Base-by-base conservation (phyloP, 2,329 filamentous ascomycete species). In the Raffaelea ambrosiae region DNA sequence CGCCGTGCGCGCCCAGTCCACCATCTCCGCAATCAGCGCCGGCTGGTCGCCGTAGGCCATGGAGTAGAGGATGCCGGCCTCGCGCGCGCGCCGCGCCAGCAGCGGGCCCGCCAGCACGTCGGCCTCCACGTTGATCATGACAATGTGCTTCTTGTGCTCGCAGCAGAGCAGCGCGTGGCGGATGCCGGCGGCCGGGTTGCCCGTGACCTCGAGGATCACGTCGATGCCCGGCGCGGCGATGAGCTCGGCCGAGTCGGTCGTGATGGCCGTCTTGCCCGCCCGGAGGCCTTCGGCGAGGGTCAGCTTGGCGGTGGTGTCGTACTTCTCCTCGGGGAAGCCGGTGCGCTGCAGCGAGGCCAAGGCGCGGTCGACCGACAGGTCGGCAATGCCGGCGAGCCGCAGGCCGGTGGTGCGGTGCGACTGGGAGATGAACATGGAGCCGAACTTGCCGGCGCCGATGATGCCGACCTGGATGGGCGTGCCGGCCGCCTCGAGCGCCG, bases 11-110 rank as follows among this genome's bases (percentile, higher is more conserved):
- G 68, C 67, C 67, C 65, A 70, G 48, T 70, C 67, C 0, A 69
- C 66, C 49, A 68, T 55, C 53, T 69, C 66, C 5, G 64, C 58
- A 38, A 71, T 72, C 14, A 71, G 58, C 9, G 67, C 67, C 0
- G 68, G 68, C 52, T 71, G 66, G 48, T 70, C 68, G 11, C 68
- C 68, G 50, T 71, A 71, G 0, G 66, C 69, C 67, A 71, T 71
- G 8, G 62, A 67, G 58, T 71, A 70, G 40, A 71, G 68, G 39
- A 70, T 72, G 42, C 66, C 69, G 3, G 66, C 67, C 54, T 70
- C 68, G 44, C 63, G 59, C 1, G 68, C 68, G 51, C 65, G 66
- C 2, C 65, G 60, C 3, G 63, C 63, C 3, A 71, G 56, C 1
- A 70, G 55, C 8, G 67, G 67, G 3, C 67, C 67, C 13, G 65